Conservation (phyloP, 352 stramenopile genomes). For the Globisporangium megalacanthum region DNA sequence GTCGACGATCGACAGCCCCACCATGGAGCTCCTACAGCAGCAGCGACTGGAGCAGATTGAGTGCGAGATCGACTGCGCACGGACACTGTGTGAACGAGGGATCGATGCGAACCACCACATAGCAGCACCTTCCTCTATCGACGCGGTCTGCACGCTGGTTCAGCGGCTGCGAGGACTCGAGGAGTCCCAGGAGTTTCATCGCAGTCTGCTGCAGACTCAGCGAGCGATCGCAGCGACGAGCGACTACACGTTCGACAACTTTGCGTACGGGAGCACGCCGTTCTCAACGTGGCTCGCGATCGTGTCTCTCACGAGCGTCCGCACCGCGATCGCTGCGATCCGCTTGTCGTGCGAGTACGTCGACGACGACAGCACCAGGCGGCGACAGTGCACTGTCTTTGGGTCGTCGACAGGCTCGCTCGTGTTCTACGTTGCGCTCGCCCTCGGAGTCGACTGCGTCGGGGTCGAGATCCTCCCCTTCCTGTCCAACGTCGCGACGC, state of each 20-base stretch:
- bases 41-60: background rate
- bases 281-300: constrained; percentile 40
- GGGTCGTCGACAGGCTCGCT: constrained; percentile 53
- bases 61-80: constrained; percentile 3
- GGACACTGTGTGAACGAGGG: background rate
- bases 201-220: constrained; percentile 19
- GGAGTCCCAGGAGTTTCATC: constrained; percentile 30
- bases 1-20: background rate
- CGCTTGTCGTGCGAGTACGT: background rate
- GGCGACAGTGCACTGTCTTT: constrained; percentile 29
- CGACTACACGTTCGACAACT: constrained; percentile 39
- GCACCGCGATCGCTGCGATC: constrained; percentile 6
- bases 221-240: constrained; percentile 6
- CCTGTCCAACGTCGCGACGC: constrained; percentile 23
- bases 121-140: background rate
- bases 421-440: constrained; percentile 40
- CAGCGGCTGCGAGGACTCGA: constrained; percentile 21
- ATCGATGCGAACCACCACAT: background rate
- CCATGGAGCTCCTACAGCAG: background rate
- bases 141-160: constrained; percentile 14
- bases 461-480: constrained; percentile 55
- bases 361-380: background rate
- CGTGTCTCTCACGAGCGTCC: constrained; percentile 15
- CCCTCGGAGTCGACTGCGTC: constrained; percentile 18
- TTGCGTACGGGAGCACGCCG: constrained; percentile 51